These are phyloP conservation scores for Kwoniella dejecticola DNA, from an alignment of 768 basidiomycete genomes.

Conservation along the genomic window DNA sequence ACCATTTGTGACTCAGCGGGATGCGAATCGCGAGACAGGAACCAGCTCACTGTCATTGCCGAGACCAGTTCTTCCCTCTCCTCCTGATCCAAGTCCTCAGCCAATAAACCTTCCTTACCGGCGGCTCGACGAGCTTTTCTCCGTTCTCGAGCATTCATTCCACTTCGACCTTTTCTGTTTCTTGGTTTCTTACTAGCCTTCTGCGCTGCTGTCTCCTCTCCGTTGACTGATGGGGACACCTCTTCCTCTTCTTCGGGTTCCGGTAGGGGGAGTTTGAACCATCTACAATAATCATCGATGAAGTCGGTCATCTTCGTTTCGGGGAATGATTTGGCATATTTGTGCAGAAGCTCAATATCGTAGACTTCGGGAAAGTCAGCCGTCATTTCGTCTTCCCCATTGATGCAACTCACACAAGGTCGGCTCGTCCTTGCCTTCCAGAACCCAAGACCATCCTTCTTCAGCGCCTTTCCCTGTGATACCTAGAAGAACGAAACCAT, in stretches of 20 bases:
- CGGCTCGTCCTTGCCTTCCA: conserved; percentile 73
- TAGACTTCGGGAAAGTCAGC: conserved; percentile 56
- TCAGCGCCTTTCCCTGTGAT: conserved; percentile 66
- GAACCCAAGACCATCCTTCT: conserved; percentile 73
- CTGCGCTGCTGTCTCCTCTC: background rate
- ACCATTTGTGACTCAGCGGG: background rate
- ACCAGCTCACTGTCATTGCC: conserved; percentile 65
- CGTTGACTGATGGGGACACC: background rate
- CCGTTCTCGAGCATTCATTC: conserved; percentile 42
- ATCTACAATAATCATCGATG: conserved; percentile 69
- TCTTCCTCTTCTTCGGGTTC: conserved; percentile 59
- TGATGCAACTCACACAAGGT: conserved; percentile 62
- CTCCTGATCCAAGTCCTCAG: conserved; percentile 53
- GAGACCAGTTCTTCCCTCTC: conserved; percentile 66
- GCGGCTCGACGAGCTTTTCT: conserved; percentile 40
- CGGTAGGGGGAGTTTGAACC: conserved; percentile 60
- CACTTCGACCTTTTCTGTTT: conserved; percentile 17
- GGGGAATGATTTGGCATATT: conserved; percentile 71
- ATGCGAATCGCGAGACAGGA: background rate
- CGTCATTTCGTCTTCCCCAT: background rate
- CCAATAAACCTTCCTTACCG: conserved; percentile 38
- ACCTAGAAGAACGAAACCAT: conserved; percentile 73
- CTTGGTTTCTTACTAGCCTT: conserved; percentile 22
- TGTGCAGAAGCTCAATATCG: conserved; percentile 62
- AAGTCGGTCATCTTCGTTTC: conserved; percentile 62